A percentile compares a stretch with the other conserved stretches of the same genome.
phyloP scores from a whole-genome alignment of 805 yeast species.

The Hanseniaspora taiwanica region DNA sequence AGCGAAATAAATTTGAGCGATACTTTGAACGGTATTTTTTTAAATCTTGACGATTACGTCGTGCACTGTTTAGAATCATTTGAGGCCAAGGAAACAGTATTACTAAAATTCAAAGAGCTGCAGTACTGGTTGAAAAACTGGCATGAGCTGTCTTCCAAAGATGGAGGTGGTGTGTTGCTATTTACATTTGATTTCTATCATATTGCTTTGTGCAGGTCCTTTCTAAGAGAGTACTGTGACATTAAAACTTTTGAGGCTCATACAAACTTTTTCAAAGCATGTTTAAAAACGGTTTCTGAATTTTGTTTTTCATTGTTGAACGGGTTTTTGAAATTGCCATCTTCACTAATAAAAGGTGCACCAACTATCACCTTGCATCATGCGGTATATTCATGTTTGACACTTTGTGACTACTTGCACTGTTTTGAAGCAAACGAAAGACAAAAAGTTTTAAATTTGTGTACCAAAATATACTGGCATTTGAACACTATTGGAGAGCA shows the following conservation, averaged over 20 bases:
- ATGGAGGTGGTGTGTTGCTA: conserved; percentile 34
- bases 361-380: conserved; percentile 40
- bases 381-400: conserved; percentile 40
- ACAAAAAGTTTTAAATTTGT: conserved; percentile 30
- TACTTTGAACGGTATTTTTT: conserved; percentile 17
- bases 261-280: conserved; percentile 16
- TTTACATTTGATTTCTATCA: conserved; percentile 38
- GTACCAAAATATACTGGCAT: conserved; percentile 46
- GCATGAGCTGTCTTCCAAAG: conserved; percentile 32
- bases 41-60: conserved; percentile 18
- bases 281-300: conserved; percentile 29
- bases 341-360: conserved; percentile 38
- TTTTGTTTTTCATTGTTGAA: conserved; percentile 34
- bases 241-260: conserved; percentile 9
- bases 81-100: not conserved
- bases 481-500: conserved; percentile 42
- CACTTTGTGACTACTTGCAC: conserved; percentile 35
- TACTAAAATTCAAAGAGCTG: conserved; percentile 21
- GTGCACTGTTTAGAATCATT: conserved; percentile 5
- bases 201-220: conserved; percentile 28
- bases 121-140: conserved; percentile 35
- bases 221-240: conserved; percentile 18
- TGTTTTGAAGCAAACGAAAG: conserved; percentile 28
- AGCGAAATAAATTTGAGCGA: conserved; percentile 34
- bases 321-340: conserved; percentile 31